phyloP scores from a whole-genome alignment of 805 yeast species.

The Pichia eremophila region DNA sequence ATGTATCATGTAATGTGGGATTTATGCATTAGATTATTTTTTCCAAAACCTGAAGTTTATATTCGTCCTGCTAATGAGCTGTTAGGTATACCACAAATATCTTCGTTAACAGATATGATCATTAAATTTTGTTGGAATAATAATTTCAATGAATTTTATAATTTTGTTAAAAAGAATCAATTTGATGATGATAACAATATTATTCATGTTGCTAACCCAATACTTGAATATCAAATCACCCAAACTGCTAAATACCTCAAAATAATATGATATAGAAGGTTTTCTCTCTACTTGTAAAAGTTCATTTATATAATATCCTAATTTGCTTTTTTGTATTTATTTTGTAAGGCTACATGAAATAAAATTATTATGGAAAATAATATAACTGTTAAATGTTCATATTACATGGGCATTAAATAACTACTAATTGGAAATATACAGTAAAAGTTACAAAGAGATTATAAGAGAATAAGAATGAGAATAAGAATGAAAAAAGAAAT shows the following conservation, averaged over 20 bases:
- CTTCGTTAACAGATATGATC: slow-evolving; percentile 23
- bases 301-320: background rate
- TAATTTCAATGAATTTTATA: slow-evolving; percentile 16
- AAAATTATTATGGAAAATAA: no score
- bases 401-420: no score
- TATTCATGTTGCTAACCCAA: slow-evolving; percentile 8
- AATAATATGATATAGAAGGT: slow-evolving; percentile 7
- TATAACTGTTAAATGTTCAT: no score
- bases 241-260: slow-evolving; percentile 16
- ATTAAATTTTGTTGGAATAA: slow-evolving; percentile 24
- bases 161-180: slow-evolving; percentile 15
- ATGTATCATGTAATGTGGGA: slow-evolving; percentile 18
- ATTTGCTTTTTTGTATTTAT: background rate
- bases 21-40: slow-evolving; percentile 12
- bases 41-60: background rate
- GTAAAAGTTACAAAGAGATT: background rate
- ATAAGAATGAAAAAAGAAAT: background rate
- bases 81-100: slow-evolving; percentile 15
- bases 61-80: background rate
- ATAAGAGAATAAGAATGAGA: background rate
- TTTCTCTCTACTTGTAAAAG: no score
- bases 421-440: no score
- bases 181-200: slow-evolving; percentile 11
- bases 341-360: no score
- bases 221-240: slow-evolving; percentile 10